A percentile compares a stretch with the other conserved stretches of the same genome.
Conservation (phyloP, 345 rosid genomes). For the Lagerstroemia speciosa region DNA sequence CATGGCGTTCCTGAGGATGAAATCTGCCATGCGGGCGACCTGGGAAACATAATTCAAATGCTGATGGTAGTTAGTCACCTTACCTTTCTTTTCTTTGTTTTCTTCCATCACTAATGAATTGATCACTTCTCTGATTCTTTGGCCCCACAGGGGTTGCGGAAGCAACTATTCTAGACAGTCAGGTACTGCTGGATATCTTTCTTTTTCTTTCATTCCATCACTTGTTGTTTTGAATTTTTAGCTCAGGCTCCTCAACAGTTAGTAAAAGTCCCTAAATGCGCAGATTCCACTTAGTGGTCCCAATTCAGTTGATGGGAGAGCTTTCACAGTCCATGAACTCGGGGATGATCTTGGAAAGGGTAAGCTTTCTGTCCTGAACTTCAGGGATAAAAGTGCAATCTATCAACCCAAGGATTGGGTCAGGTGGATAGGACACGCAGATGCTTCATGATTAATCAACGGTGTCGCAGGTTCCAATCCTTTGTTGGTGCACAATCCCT, state of each 20-base stretch:
- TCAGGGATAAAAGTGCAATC: not conserved
- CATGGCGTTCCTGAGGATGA: slow-evolving; percentile 96
- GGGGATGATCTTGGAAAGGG: slow-evolving; percentile 98
- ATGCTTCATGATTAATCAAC: too few species aligned
- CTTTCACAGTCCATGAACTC: slow-evolving; percentile 93
- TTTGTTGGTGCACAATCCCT: too few species aligned
- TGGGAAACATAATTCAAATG: slow-evolving; percentile 96
- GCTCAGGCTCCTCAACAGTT: not conserved
- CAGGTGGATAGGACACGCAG: too few species aligned
- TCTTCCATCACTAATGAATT: slow-evolving; percentile 2
- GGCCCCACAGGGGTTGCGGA: slow-evolving; percentile 71
- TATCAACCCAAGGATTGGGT: not conserved
- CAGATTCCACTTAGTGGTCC: slow-evolving; percentile 85
- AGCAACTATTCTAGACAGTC: slow-evolving; percentile 69
- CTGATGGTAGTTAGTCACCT: slow-evolving; percentile 48
- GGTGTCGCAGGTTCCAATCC: too few species aligned
- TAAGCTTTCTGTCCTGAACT: slow-evolving; percentile 13
- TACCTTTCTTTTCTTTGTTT: not conserved
- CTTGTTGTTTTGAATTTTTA: not conserved
- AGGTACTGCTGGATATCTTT: slow-evolving; percentile 28
- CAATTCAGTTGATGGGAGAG: slow-evolving; percentile 78
- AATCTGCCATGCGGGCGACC: slow-evolving; percentile 99
- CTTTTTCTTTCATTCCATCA: not conserved
- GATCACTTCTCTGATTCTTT: slow-evolving; percentile 5
- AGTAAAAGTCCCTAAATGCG: slow-evolving; percentile 4